phyloP scores from a whole-genome alignment of 257 asterid genomes.

The Solanum medicagineum region DNA sequence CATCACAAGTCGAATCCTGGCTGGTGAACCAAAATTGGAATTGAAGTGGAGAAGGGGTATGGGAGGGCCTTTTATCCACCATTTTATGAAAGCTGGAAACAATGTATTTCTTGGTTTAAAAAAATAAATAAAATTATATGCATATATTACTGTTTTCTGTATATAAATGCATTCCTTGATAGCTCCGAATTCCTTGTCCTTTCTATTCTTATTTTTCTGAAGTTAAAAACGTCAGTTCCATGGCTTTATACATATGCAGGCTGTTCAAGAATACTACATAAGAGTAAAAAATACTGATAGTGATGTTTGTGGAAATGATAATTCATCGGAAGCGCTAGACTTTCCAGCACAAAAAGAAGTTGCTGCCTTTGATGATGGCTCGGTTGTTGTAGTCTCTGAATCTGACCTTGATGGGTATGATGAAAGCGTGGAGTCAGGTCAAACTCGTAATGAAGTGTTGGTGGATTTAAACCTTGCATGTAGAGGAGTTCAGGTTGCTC shows the following conservation, averaged over 20 bases:
- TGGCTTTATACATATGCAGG: constrained; percentile 31
- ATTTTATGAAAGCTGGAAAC: background rate
- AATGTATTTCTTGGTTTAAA: background rate
- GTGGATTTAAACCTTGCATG: constrained; percentile 40
- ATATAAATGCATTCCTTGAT: background rate
- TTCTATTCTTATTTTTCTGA: background rate
- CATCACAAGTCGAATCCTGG: background rate
- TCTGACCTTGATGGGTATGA: constrained; percentile 84
- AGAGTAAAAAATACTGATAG: constrained; percentile 22
- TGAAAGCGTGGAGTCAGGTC: constrained; percentile 24
- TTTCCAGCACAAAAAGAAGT: constrained; percentile 10
- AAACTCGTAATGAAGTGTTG: constrained; percentile 7
- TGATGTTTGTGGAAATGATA: background rate
- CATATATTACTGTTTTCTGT: background rate
- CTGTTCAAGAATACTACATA: constrained; percentile 52
- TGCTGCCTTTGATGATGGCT: constrained; percentile 54
- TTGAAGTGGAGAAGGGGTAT: background rate
- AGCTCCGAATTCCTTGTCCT: background rate
- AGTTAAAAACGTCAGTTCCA: background rate
- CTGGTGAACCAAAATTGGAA: background rate
- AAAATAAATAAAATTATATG: background rate
- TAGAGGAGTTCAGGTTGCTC: constrained; percentile 59
- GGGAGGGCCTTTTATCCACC: background rate
- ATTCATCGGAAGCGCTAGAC: background rate
- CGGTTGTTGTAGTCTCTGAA: constrained; percentile 59